phyloP scores from a whole-genome alignment of 2,329 filamentous ascomycete species.

The Periglandula ipomoeae region DNA sequence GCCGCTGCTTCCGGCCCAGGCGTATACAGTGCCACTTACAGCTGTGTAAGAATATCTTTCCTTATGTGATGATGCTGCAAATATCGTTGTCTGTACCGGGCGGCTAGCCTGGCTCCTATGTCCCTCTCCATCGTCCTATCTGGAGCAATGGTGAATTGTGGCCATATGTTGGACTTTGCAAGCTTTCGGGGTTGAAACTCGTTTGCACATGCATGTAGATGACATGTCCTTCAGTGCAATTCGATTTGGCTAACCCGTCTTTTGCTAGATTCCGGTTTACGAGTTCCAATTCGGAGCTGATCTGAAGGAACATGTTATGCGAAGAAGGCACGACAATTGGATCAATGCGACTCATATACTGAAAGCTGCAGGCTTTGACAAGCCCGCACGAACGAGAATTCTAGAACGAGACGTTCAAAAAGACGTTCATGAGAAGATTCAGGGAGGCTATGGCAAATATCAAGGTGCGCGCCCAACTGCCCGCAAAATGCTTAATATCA shows the following conservation, averaged over 20 bases:
- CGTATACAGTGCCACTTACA: constrained; percentile 61
- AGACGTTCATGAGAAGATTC: constrained; percentile 92
- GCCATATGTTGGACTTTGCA: no score
- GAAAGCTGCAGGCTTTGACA: constrained; percentile 95
- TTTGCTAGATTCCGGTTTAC: constrained; percentile 75
- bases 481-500: neutral
- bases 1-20: constrained; percentile 30
- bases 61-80: neutral
- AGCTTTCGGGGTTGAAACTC: no score
- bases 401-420: constrained; percentile 96
- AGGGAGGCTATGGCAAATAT: constrained; percentile 97
- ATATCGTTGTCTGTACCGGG: neutral
- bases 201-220: neutral
- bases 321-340: constrained; percentile 86
- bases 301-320: constrained; percentile 84
- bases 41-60: constrained; percentile 44
- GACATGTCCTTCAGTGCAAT: neutral
- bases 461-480: constrained; percentile 51
- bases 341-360: constrained; percentile 99
- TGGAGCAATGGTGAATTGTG: no score
- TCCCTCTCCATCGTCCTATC: neutral
- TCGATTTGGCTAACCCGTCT: neutral
- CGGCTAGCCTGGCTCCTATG: neutral
- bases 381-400: constrained; percentile 88
- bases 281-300: constrained; percentile 82